Percentiles rank a stretch among this genome's conserved stretches.
These are phyloP conservation scores for Arabis hirsuta DNA, from an alignment of 345 rosid species.

Conservation along the genomic window DNA sequence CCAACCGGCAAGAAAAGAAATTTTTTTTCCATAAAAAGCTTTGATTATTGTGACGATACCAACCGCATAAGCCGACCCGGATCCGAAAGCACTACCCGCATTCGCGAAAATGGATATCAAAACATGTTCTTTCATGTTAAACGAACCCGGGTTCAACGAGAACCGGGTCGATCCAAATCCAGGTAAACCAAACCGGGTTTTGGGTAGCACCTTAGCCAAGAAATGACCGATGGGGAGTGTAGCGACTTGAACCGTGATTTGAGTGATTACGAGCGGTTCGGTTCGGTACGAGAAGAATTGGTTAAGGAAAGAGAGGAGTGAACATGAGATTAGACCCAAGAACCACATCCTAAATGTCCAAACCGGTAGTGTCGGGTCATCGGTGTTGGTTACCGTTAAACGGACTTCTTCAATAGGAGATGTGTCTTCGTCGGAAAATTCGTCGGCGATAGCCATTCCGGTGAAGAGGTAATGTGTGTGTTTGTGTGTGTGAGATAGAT, in stretches of 20 bases:
- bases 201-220: constrained; percentile 66
- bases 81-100: constrained; percentile 85
- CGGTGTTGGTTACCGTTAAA: constrained; percentile 73
- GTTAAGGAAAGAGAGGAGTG: constrained; percentile 77
- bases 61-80: constrained; percentile 71
- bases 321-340: constrained; percentile 69
- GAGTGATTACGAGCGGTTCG: constrained; percentile 80
- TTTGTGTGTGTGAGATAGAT: constrained; percentile 17
- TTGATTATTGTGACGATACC: constrained; percentile 73
- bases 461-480: constrained; percentile 5
- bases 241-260: constrained; percentile 80
- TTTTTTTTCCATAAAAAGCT: constrained; percentile 65
- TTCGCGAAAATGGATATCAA: constrained; percentile 81
- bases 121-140: constrained; percentile 87
- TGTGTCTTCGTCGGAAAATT: constrained; percentile 51
- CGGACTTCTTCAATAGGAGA: constrained; percentile 86
- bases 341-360: constrained; percentile 96
- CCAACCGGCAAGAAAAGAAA: constrained; percentile 80
- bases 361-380: constrained; percentile 75
- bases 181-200: constrained; percentile 58
- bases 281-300: constrained; percentile 83
- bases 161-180: constrained; percentile 60
- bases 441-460: constrained; percentile 35
- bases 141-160: constrained; percentile 82
- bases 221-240: constrained; percentile 76